Base-by-base conservation (phyloP, 2,329 filamentous ascomycete genomes). In the Fusarium subglutinans region DNA sequence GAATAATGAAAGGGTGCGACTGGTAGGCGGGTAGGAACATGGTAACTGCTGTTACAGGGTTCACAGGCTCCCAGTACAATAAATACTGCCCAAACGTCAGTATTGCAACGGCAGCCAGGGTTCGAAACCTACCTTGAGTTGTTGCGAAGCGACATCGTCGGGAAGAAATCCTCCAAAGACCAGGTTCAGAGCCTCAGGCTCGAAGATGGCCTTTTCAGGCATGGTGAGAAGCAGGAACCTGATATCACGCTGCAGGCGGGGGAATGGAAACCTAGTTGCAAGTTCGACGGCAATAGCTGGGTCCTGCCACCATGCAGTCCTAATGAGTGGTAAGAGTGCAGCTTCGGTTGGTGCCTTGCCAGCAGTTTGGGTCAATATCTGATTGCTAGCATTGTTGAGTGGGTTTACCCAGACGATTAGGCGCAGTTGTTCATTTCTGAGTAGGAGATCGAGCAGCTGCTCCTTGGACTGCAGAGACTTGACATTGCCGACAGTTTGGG, bases 21-120 rank as follows among this genome's bases (percentile, higher is more conserved):
- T 92, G 91, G 81, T 97, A 99, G 2, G 92, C 91, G 2, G 97
- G 97, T 76, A 98, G 82, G 85, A 99, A 98, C 83, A 97, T 95
- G 0, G 95, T 98, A 12, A 97, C 92, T 2, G 97, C 95, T 15
- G 95, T 96, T 70, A 98, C 93, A 1, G 96, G 96, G 79, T 98
- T 98, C 38, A 98, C 92, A 1, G 96, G 91, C 28, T 93, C 90
- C 96, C 96, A 99, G 84, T 94, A 98, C 4, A 99, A 86, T 22
- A 99, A 86, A 82, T 97, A 98, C 90, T 95, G 75, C 14, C 22
- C 7, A 45, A 47, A 44, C 9, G 55, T 78, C 66, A 82, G 72
- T 60, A 63, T 20, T 69, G 10, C 22, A 48, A 22, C 14, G 9
- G 12, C 14, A 26, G 40, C 14, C 22, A 41, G 22, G 17, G 28